Evolutionary conservation across 176 grass and related monocot genomes (phyloP).

Genomic region (Aegilops longissima): DNA sequence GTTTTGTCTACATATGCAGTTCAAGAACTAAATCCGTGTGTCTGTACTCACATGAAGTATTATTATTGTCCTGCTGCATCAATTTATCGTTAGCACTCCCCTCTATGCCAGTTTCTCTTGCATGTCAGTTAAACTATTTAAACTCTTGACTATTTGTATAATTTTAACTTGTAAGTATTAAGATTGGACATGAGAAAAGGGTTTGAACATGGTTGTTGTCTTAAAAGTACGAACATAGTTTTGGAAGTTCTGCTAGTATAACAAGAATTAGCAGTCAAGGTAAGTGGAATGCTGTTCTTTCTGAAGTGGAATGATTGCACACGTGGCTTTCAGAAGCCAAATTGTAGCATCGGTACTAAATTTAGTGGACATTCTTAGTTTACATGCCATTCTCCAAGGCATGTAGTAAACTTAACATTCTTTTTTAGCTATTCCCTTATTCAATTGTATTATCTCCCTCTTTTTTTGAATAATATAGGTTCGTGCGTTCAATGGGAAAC

Average conservation of each 20-base stretch:
- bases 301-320: neutral
- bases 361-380: neutral
- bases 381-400: neutral
- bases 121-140: neutral
- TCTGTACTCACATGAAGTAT: neutral
- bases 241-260: neutral
- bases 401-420: neutral
- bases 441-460: neutral
- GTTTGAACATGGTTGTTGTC: neutral
- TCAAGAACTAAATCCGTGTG: neutral
- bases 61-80: neutral
- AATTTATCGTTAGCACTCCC: neutral
- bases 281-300: neutral
- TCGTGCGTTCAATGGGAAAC: constrained; percentile 72
- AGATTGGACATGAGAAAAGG: neutral
- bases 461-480: constrained; percentile 50
- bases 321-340: neutral
- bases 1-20: neutral
- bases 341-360: neutral
- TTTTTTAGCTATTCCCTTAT: neutral
- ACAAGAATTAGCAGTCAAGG: neutral
- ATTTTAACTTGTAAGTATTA: neutral
- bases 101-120: neutral
- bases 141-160: neutral
- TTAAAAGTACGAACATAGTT: neutral